Evolutionary conservation across 805 yeast genomes (phyloP).

Genomic region (Candida argentea): DNA sequence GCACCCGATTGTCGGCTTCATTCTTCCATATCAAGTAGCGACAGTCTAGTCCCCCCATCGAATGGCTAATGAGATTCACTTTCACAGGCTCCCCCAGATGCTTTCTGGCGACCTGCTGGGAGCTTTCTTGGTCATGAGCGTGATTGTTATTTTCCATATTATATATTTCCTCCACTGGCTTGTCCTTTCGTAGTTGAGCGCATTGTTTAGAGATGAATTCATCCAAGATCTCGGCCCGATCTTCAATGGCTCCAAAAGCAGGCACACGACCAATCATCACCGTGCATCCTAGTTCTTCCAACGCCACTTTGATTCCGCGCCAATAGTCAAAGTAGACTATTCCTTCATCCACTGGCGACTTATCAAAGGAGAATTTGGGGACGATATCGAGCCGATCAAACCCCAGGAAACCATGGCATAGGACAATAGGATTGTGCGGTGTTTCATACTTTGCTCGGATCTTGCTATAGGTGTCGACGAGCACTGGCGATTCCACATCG

Average conservation of each 20-base stretch:
- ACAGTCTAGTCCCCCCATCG: slow-evolving; percentile 91
- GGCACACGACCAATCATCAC: slow-evolving; percentile 74
- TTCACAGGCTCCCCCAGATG: no score
- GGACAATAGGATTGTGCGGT: slow-evolving; percentile 63
- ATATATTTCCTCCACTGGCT: slow-evolving; percentile 2
- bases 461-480: slow-evolving; percentile 19
- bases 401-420: slow-evolving; percentile 85
- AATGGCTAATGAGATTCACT: slow-evolving; percentile 74
- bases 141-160: slow-evolving; percentile 8
- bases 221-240: slow-evolving; percentile 53
- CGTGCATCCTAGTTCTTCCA: slow-evolving; percentile 52
- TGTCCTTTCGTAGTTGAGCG: slow-evolving; percentile 7
- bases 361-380: slow-evolving; percentile 6
- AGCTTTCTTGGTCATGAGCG: slow-evolving; percentile 2
- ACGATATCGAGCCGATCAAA: slow-evolving; percentile 41
- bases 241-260: slow-evolving; percentile 66
- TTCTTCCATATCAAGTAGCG: slow-evolving; percentile 60
- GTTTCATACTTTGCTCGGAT: slow-evolving; percentile 36
- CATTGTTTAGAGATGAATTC: slow-evolving; percentile 33
- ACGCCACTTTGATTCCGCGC: slow-evolving; percentile 63
- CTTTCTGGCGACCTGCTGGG: slow-evolving; percentile 7
- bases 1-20: slow-evolving; percentile 22
- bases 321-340: slow-evolving; percentile 49
- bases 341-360: slow-evolving; percentile 4
- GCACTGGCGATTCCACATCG: slow-evolving; percentile 11